Evolutionary conservation across 768 basidiomycete genomes (phyloP), one percentile per base, ranked within the genome.

Genomic region (Trametes cinnabarina): DNA sequence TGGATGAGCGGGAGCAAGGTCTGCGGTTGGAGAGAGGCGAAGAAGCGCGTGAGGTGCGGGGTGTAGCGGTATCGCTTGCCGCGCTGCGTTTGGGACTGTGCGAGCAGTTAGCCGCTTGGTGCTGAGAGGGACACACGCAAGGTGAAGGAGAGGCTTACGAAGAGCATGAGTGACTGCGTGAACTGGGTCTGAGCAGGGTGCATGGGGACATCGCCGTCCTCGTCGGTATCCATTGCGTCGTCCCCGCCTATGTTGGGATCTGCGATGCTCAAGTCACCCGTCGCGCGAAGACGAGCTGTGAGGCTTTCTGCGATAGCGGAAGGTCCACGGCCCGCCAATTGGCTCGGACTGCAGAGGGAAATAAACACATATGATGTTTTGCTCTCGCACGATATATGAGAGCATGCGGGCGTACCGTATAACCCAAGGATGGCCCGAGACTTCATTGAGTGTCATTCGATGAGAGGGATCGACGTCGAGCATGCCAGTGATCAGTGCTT

Each of bases 11-110:
- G 64, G 39, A 85, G 66, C 41, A 92, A 73, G 3, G 80, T 71
- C 0, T 73, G 71, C 0, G 88, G 88, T 0, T 76, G 75, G 3
- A 86, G 68, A 0, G 78, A 70, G 0, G 87, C 80, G 69, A 92
- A 94, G 77, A 94, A 94, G 0, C 92, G 86, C 0, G 92, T 93
- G 17, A 92, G 79, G 57, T 86, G 81, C 0, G 90, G 88, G 1
- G 77, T 85, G 65, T 92, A 92, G 11, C 85, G 82, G 53, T 42
- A 52, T 25, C 75, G 77, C 39, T 15, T n/a, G 3, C 92, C 92
- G 1, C 75, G 73, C 74, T 91, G 89, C 0, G 91, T 92, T 79
- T 94, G 89, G 0, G 91, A 90, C 92, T 94, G 64, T 0, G 26
- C 0, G n/a, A 10, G 20, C 37, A 8, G 39, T 32, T 37, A 30